Conservation (phyloP, 768 basidiomycete genomes). For the Macrolepiota dolichaula region DNA sequence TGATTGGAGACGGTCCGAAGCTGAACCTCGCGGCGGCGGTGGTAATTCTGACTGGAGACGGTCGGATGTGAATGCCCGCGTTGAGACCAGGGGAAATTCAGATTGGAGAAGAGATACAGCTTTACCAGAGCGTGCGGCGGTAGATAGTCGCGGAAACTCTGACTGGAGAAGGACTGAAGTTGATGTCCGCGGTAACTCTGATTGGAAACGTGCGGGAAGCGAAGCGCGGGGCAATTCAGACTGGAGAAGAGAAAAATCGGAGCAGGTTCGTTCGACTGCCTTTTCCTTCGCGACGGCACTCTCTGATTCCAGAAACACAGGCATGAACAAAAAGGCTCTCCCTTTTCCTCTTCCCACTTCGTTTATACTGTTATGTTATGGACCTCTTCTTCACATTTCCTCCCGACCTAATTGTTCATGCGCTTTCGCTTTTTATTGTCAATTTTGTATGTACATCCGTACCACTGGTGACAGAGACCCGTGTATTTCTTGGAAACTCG, state of each 20-base stretch:
- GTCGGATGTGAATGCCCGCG: conserved; percentile 11
- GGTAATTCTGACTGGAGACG: conserved; percentile 20
- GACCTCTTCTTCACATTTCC: not conserved
- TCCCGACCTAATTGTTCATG: not conserved
- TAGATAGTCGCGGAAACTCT: conserved; percentile 5
- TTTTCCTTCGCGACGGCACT: not conserved
- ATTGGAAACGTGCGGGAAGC: conserved; percentile 20
- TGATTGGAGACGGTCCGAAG: conserved; percentile 14
- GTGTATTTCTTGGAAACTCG: too few relatives aligned
- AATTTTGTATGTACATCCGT: not conserved
- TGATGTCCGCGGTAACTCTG: conserved; percentile 17
- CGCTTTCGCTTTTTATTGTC: not conserved
- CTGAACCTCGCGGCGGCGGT: conserved; percentile 7
- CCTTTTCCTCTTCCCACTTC: not conserved
- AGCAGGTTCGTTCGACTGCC: not conserved
- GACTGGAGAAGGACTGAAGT: conserved; percentile 15
- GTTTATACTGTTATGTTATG: not conserved
- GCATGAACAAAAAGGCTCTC: not conserved
- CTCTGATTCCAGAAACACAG: not conserved
- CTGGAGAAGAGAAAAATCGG: conserved; percentile 12
- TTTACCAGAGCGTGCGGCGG: conserved; percentile 5
- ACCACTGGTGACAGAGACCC: too few relatives aligned
- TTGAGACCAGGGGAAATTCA: not conserved
- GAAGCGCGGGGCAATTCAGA: conserved; percentile 15
- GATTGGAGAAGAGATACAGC: conserved; percentile 10